Evolutionary conservation across 306 rosid genomes (phyloP).

Genomic region (Prunus kanzakura): DNA sequence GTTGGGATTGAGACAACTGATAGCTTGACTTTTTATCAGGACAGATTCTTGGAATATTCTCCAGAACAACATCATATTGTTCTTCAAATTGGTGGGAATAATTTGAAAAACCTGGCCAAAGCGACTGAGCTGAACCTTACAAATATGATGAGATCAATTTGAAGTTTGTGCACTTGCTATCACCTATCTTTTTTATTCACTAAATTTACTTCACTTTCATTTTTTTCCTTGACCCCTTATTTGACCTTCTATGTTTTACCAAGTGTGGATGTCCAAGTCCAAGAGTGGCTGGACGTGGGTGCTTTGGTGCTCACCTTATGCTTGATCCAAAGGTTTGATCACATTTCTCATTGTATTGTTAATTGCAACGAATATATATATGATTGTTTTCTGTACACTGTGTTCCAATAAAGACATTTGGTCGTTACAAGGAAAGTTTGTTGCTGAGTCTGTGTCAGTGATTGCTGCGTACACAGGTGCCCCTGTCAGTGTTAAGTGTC

Average conservation of each 20-base stretch:
- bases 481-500: conserved; percentile 84
- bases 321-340: conserved; percentile 93
- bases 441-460: conserved; percentile 86
- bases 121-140: conserved; percentile 72
- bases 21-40: conserved; percentile 42
- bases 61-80: conserved; percentile 93
- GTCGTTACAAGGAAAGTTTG: conserved; percentile 86
- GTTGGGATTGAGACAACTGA: background rate
- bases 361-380: conserved; percentile 1
- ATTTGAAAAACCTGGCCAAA: conserved; percentile 79
- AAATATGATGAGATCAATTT: conserved; percentile 88
- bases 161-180: conserved; percentile 49
- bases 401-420: conserved; percentile 46
- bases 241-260: conserved; percentile 15
- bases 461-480: conserved; percentile 79
- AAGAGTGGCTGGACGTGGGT: conserved; percentile 94
- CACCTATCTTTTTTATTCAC: background rate
- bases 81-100: conserved; percentile 95
- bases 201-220: background rate
- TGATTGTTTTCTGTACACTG: conserved; percentile 21
- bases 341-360: conserved; percentile 11
- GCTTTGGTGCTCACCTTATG: conserved; percentile 91
- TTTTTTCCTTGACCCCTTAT: conserved; percentile 16
- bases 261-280: conserved; percentile 98
- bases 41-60: conserved; percentile 81